Evolutionary conservation across 192 early-diverging fungal genomes (phyloP).

Genomic region (Backusella parvicylindrica): DNA sequence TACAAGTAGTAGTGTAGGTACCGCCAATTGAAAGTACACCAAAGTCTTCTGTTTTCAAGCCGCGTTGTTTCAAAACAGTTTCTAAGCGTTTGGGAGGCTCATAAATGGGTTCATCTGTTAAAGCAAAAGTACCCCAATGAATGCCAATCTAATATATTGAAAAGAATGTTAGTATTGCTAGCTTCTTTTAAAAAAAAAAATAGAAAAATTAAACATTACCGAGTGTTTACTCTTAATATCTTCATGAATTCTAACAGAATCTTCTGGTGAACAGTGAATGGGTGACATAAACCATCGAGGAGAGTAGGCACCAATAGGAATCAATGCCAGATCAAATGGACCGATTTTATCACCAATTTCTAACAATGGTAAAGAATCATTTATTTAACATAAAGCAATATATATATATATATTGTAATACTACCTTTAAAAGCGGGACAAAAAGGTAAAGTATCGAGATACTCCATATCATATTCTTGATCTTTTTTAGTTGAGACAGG

Average conservation of each 20-base stretch:
- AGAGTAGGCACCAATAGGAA: constrained; percentile 85
- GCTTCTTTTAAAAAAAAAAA: background rate
- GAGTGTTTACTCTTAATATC: constrained; percentile 63
- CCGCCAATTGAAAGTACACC: constrained; percentile 49
- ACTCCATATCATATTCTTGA: constrained; percentile 29
- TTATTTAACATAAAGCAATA: background rate
- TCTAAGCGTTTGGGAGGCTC: constrained; percentile 66
- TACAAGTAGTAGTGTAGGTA: constrained; percentile 13
- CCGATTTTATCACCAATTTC: constrained; percentile 73
- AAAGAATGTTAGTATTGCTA: background rate
- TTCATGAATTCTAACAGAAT: constrained; percentile 76
- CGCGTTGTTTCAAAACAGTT: constrained; percentile 49
- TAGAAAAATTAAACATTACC: background rate
- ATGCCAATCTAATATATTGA: constrained; percentile 51
- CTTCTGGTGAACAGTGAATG: constrained; percentile 78
- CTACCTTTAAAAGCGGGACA: constrained; percentile 76
- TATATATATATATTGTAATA: background rate
- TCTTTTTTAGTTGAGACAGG: constrained; percentile 32
- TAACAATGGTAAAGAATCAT: background rate
- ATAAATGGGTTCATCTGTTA: constrained; percentile 65
- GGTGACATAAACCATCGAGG: constrained; percentile 72
- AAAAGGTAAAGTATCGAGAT: constrained; percentile 41
- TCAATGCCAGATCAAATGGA: constrained; percentile 68
- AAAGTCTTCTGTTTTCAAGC: constrained; percentile 45
- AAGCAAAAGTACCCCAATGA: constrained; percentile 84